Percentiles rank a stretch among this genome's conserved stretches.
Conservation (phyloP, 1,139 yeast genomes). For the Suhomyces yuchorum region DNA sequence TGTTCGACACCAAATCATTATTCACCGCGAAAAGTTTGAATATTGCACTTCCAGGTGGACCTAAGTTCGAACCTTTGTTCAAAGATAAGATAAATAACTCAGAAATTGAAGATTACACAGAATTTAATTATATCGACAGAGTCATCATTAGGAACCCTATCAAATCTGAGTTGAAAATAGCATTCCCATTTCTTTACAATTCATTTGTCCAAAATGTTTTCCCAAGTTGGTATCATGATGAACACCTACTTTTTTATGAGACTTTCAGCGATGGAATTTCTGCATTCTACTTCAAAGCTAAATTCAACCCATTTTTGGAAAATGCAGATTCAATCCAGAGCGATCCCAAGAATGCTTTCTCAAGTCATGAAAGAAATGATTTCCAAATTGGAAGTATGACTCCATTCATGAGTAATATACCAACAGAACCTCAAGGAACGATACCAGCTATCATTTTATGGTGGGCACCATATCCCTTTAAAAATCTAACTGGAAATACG, state of each 20-base stretch:
- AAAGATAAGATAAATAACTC: constrained; percentile 59
- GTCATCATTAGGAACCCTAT: constrained; percentile 77
- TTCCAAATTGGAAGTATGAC: constrained; percentile 15
- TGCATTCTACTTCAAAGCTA: constrained; percentile 57
- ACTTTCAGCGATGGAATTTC: constrained; percentile 52
- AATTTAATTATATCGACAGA: constrained; percentile 85
- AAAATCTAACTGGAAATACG: constrained; percentile 67
- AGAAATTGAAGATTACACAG: constrained; percentile 77
- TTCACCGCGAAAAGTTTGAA: constrained; percentile 90
- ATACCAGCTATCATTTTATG: constrained; percentile 64
- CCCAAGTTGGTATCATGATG: constrained; percentile 63
- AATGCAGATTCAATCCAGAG: background rate
- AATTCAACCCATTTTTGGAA: constrained; percentile 48
- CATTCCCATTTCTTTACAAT: constrained; percentile 84
- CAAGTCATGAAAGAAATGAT: constrained; percentile 10
- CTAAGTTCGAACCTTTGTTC: constrained; percentile 89
- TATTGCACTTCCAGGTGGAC: constrained; percentile 91
- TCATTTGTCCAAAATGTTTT: constrained; percentile 70
- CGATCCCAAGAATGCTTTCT: background rate
- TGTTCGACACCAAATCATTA: constrained; percentile 77
- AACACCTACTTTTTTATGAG: constrained; percentile 51
- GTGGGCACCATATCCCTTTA: constrained; percentile 87
- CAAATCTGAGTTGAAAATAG: constrained; percentile 81
- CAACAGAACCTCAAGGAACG: constrained; percentile 41
- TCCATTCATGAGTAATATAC: constrained; percentile 16